Percentiles rank a stretch among this genome's conserved stretches.
Evolutionary conservation across 2,329 filamentous ascomycete species (phyloP).

Genomic region (Aspergillus sp.): DNA sequence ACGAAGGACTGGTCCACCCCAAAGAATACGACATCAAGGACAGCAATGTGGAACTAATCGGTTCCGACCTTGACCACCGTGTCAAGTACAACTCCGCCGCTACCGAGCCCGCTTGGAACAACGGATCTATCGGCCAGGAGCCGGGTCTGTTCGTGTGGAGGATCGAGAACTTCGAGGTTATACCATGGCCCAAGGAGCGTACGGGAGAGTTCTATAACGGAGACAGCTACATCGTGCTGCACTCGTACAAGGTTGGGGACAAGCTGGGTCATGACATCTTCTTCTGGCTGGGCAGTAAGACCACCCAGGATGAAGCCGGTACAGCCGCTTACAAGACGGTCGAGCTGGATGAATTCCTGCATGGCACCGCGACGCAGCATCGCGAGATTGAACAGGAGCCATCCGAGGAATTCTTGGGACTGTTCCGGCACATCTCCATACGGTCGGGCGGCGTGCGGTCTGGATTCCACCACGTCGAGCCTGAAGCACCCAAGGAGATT

Average conservation of each 20-base stretch:
- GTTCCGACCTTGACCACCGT: conserved; percentile 64
- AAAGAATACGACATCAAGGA: conserved; percentile 69
- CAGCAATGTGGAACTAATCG: conserved; percentile 68
- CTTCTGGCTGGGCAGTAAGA: conserved; percentile 69
- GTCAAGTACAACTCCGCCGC: conserved; percentile 68
- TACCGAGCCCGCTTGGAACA: conserved; percentile 68
- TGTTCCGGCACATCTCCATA: conserved; percentile 64
- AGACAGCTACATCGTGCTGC: conserved; percentile 67
- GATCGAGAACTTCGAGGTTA: conserved; percentile 66
- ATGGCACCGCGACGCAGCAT: conserved; percentile 63
- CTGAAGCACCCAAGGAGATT: conserved; percentile 47
- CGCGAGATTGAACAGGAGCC: conserved; percentile 63
- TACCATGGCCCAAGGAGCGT: conserved; percentile 59
- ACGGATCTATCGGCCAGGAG: conserved; percentile 54
- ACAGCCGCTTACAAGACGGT: conserved; percentile 70
- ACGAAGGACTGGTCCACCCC: conserved; percentile 62
- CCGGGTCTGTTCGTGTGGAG: conserved; percentile 65
- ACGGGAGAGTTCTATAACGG: conserved; percentile 66
- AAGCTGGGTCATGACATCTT: conserved; percentile 65
- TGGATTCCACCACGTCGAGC: conserved; percentile 65
- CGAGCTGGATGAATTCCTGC: conserved; percentile 67
- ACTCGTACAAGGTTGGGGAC: conserved; percentile 52
- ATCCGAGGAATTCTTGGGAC: conserved; percentile 60
- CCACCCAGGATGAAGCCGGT: conserved; percentile 68
- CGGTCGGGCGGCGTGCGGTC: conserved; percentile 61